Evolutionary conservation across 306 rosid genomes (phyloP).

Genomic region (Notholithocarpus densiflorus): DNA sequence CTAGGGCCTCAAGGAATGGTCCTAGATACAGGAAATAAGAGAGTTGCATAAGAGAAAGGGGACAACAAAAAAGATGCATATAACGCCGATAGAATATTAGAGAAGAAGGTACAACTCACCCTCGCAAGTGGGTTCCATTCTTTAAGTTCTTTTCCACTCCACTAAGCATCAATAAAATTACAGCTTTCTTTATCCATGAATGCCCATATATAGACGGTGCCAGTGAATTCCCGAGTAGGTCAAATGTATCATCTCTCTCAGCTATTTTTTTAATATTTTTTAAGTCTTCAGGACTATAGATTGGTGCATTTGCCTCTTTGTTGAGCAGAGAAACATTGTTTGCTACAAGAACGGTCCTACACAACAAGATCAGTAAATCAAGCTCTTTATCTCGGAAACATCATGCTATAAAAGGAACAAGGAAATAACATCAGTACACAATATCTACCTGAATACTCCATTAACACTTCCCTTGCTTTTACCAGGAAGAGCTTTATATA

Average conservation of each 20-base stretch:
- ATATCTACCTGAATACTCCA: constrained; percentile 90
- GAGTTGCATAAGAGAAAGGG: neutral
- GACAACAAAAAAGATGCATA: neutral
- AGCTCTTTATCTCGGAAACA: constrained; percentile 1
- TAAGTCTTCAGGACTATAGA: constrained; percentile 72
- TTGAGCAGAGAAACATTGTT: constrained; percentile 88
- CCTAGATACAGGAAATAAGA: neutral
- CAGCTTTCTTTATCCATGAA: constrained; percentile 97
- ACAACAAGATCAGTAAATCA: constrained; percentile 27
- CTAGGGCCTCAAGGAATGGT: neutral
- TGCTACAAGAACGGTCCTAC: constrained; percentile 89
- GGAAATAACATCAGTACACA: constrained; percentile 3
- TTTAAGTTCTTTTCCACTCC: constrained; percentile 97
- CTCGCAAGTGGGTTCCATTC: constrained; percentile 96
- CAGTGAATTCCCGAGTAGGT: constrained; percentile 87
- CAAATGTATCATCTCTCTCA: constrained; percentile 83
- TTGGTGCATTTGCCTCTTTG: constrained; percentile 97
- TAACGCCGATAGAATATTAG: neutral
- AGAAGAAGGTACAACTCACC: constrained; percentile 52
- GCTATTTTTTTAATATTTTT: constrained; percentile 78
- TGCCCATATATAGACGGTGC: constrained; percentile 99
- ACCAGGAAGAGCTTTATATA: constrained; percentile 92
- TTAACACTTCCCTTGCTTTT: constrained; percentile 84
- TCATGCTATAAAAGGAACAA: neutral
- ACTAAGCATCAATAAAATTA: constrained; percentile 83